phyloP scores from a whole-genome alignment of 352 stramenopile genomes.

The Phytophthora palmivora region DNA sequence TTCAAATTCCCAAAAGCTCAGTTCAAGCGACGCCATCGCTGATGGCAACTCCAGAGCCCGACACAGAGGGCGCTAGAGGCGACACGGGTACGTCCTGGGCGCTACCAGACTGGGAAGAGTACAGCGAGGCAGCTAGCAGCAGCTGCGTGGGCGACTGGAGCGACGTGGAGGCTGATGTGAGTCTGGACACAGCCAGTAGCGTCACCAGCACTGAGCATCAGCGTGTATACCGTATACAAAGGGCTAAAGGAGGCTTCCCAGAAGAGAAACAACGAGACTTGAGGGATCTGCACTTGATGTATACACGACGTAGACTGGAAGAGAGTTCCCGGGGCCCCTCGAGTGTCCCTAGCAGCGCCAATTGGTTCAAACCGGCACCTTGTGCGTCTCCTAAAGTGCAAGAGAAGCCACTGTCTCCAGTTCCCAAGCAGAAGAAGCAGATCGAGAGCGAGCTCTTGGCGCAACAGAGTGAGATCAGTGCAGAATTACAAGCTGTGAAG shows the following conservation, averaged over 20 bases:
- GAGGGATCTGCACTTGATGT: slow-evolving; percentile 40
- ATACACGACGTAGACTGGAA: slow-evolving; percentile 38
- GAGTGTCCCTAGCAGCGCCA: slow-evolving; percentile 23
- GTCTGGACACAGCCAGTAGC: slow-evolving; percentile 42
- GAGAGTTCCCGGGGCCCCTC: slow-evolving; percentile 14
- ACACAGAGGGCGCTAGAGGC: slow-evolving; percentile 8
- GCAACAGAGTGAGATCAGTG: slow-evolving; percentile 45
- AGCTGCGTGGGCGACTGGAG: slow-evolving; percentile 35
- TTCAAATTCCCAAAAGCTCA: slow-evolving; percentile 26
- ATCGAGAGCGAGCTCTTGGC: slow-evolving; percentile 30
- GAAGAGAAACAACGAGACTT: slow-evolving; percentile 27
- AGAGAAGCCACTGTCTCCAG: slow-evolving; percentile 8
- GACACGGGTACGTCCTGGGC: slow-evolving; percentile 35
- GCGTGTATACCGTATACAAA: slow-evolving; percentile 44
- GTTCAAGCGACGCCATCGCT: slow-evolving; percentile 16
- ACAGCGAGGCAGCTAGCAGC: slow-evolving; percentile 47
- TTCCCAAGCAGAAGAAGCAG: slow-evolving; percentile 5
- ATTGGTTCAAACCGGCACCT: slow-evolving; percentile 24
- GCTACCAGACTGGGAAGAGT: slow-evolving; percentile 65
- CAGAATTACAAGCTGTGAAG: slow-evolving; percentile 51
- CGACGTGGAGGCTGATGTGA: slow-evolving; percentile 44
- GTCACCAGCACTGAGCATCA: slow-evolving; percentile 46
- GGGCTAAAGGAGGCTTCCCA: slow-evolving; percentile 19
- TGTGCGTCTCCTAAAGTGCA: slow-evolving; percentile 26
- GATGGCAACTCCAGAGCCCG: slow-evolving; percentile 10